phyloP scores from a whole-genome alignment of 208 protist species.

The Crithidia brevicula region DNA sequence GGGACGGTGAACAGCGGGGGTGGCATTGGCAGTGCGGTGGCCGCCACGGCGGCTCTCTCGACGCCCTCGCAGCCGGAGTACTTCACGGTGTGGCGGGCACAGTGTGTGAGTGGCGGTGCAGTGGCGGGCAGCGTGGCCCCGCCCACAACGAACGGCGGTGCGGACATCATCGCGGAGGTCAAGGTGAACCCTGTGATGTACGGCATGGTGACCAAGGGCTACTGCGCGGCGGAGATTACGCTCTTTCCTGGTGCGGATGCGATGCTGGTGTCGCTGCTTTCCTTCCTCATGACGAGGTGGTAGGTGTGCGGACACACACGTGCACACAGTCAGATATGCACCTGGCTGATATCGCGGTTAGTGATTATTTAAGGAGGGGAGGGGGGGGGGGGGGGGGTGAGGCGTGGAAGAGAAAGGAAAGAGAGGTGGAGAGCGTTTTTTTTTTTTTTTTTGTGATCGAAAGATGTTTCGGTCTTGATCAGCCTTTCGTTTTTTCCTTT shows the following conservation, averaged over 20 bases:
- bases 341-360: no score
- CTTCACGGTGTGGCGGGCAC: slow-evolving; percentile 55
- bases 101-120: slow-evolving; percentile 38
- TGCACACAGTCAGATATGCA: no score
- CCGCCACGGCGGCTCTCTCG: not conserved
- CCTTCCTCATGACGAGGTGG: slow-evolving; percentile 71
- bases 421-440: not conserved
- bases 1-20: slow-evolving; percentile 16
- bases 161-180: slow-evolving; percentile 70
- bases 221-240: slow-evolving; percentile 54
- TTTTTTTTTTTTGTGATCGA: slow-evolving; percentile 9
- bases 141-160: slow-evolving; percentile 48
- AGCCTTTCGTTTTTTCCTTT: no score
- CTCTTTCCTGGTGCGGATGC: slow-evolving; percentile 65
- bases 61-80: slow-evolving; percentile 21
- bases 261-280: slow-evolving; percentile 63
- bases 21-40: not conserved
- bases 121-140: slow-evolving; percentile 24
- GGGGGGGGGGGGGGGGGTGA: not conserved
- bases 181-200: slow-evolving; percentile 32
- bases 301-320: slow-evolving; percentile 28
- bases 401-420: not conserved
- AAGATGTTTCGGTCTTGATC: no score
- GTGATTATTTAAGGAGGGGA: not conserved
- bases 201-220: slow-evolving; percentile 38